phyloP scores from a whole-genome alignment of 2,329 filamentous ascomycete species.

The Xylaria sp. region DNA sequence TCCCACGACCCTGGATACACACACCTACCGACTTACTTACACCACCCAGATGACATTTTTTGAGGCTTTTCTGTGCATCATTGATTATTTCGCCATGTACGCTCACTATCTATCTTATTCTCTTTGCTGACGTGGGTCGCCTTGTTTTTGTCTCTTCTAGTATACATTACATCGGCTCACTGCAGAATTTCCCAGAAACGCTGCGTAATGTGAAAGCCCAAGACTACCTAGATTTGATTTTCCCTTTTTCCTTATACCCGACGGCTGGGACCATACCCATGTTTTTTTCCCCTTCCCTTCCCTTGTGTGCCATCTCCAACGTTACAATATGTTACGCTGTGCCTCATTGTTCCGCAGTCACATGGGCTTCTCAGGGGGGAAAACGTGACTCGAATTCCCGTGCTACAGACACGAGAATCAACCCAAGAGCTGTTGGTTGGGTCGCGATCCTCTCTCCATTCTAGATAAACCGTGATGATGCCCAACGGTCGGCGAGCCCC shows the following conservation, averaged over 20 bases:
- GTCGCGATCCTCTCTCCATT: background rate
- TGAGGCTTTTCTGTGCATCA: background rate
- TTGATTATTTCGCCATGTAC: background rate
- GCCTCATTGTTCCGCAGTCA: slow-evolving; percentile 4
- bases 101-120: background rate
- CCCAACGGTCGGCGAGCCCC: background rate
- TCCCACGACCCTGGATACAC: background rate
- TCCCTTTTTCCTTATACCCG: slow-evolving; percentile 1
- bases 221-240: background rate
- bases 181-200: background rate
- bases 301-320: background rate
- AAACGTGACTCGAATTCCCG: background rate
- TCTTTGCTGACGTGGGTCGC: slow-evolving; percentile 11
- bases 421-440: background rate
- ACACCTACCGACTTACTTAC: no score
- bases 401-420: slow-evolving; percentile 23
- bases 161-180: background rate
- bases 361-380: slow-evolving; percentile 12
- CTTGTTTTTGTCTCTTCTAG: background rate
- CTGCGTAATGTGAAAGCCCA: background rate
- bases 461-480: slow-evolving; percentile 8
- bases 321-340: slow-evolving; percentile 9
- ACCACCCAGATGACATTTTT: background rate
- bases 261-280: background rate
- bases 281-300: background rate